Conservation (phyloP, 2,329 filamentous ascomycete species). For the Pseudogymnoascus sp. region DNA sequence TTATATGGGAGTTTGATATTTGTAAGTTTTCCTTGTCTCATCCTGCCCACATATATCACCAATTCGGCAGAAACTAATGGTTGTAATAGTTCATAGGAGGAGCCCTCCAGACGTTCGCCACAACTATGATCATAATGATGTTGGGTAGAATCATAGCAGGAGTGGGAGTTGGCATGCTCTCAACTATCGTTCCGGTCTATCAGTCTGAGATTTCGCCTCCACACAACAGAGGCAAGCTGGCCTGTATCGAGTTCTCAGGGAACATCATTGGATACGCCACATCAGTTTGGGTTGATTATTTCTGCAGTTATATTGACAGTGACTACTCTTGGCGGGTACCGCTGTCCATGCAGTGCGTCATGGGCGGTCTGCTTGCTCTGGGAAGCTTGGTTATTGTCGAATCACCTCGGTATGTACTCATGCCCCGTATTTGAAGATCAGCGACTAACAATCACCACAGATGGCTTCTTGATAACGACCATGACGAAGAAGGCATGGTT, state of each 20-base stretch:
- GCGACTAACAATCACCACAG: slow-evolving; percentile 38
- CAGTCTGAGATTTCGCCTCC: slow-evolving; percentile 94
- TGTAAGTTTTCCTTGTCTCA: slow-evolving; percentile 14
- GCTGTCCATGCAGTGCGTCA: slow-evolving; percentile 84
- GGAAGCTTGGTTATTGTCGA: slow-evolving; percentile 93
- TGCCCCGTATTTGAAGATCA: neutral
- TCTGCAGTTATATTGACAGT: slow-evolving; percentile 80
- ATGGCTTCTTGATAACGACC: slow-evolving; percentile 95
- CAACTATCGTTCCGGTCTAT: slow-evolving; percentile 87
- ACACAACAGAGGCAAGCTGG: slow-evolving; percentile 89
- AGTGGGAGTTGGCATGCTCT: slow-evolving; percentile 78
- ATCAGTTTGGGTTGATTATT: slow-evolving; percentile 98
- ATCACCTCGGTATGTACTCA: slow-evolving; percentile 64
- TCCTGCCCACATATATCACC: neutral
- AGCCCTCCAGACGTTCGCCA: slow-evolving; percentile 73
- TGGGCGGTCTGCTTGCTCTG: slow-evolving; percentile 76
- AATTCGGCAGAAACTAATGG: neutral
- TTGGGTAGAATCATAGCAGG: slow-evolving; percentile 75
- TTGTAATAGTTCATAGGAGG: slow-evolving; percentile 56
- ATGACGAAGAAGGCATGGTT: slow-evolving; percentile 96
- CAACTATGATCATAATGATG: slow-evolving; percentile 83
- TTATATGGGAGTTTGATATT: slow-evolving; percentile 91
- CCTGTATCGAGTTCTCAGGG: slow-evolving; percentile 95
- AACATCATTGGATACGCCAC: slow-evolving; percentile 95
- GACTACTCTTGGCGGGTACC: slow-evolving; percentile 87